Percentiles rank a stretch among this genome's conserved stretches.
Evolutionary conservation across 352 stramenopile species (phyloP).

Genomic region (Pythium grandisporangium): DNA sequence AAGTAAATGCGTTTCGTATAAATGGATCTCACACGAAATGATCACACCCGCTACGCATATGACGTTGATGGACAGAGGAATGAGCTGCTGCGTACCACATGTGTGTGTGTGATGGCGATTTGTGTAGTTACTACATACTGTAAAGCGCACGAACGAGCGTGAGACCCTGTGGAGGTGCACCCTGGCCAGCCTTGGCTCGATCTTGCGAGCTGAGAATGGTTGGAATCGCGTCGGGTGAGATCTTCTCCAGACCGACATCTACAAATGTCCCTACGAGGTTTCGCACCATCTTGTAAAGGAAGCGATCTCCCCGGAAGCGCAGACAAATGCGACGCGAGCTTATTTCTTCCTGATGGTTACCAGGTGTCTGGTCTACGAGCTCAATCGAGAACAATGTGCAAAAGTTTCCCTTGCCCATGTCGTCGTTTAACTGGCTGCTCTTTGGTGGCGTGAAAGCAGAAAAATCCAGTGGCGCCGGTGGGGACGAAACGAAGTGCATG

Average conservation of each 20-base stretch:
- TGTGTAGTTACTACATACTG: too few species aligned
- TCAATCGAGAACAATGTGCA: conserved; percentile 35
- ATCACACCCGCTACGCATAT: too few species aligned
- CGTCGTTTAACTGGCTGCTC: conserved; percentile 13
- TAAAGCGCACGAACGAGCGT: conserved; percentile 24
- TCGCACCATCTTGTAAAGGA: conserved; percentile 84
- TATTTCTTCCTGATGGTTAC: conserved; percentile 15
- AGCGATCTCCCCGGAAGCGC: conserved; percentile 55
- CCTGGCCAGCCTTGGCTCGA: conserved; percentile 45
- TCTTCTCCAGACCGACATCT: conserved; percentile 48
- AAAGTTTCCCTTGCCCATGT: conserved; percentile 31
- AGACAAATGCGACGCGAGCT: conserved; percentile 24
- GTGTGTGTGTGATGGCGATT: too few species aligned
- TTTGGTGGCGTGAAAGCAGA: conserved; percentile 59
- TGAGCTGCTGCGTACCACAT: too few species aligned
- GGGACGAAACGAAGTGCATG: conserved; percentile 15
- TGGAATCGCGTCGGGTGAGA: conserved; percentile 27
- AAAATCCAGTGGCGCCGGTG: conserved; percentile 41
- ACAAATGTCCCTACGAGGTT: conserved; percentile 76
- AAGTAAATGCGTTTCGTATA: too few species aligned
- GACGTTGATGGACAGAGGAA: too few species aligned
- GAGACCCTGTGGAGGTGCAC: conserved; percentile 56
- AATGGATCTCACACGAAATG: too few species aligned
- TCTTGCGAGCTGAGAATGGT: conserved; percentile 38
- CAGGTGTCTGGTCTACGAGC: conserved; percentile 16